Evolutionary conservation across 192 early-diverging fungal species (phyloP), one percentile per base, ranked within the genome.

Genomic region (Linnemannia hyalina): DNA sequence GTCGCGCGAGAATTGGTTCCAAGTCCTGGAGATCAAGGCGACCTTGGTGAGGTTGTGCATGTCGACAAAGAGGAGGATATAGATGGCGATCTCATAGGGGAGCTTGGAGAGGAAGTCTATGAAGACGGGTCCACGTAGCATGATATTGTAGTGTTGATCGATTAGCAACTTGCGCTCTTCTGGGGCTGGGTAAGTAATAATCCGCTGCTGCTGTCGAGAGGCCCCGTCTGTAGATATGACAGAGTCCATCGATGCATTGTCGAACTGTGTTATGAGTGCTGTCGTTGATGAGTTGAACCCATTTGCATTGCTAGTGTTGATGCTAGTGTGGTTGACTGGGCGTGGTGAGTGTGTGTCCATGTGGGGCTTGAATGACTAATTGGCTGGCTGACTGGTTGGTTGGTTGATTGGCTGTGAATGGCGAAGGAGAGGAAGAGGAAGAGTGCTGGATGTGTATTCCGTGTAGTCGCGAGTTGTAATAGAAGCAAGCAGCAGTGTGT

Each of bases 21-120:
- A 97, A 55, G 93, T 89, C 47, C 82, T 86, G 74, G 93, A 95
- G 52, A 96, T 93, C 71, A 89, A 85, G 26, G 90, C 88, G 42
- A 93, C 93, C 40, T 90, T 90, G 40, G 88, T 80, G n/a, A 96
- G 87, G 15, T 93, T 90, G n/a, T 90, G 87, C 60, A 91, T 90
- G 76, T 95, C 92, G 16, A 92, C 82, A 86, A 92, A 92, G 16
- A 91, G 87, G 3, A 96, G 89, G 41, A 97, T 93, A 32, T 93
- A 90, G 41, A 92, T 81, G 6, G 93, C 94, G 23, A 97, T 89
- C 81, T 97, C 97, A 70, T 90, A 90, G 1, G 97, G 97, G 2
- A 97, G 91, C 29, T 78, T 88, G 40, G 88, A 88, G 1, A 95
- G 88, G 77, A 94, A 92, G 80, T 95, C 94, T 90, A 80, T 76